These are phyloP conservation scores for Alternaria arborescens DNA, from an alignment of 2,329 filamentous ascomycete species.

Conservation along the genomic window DNA sequence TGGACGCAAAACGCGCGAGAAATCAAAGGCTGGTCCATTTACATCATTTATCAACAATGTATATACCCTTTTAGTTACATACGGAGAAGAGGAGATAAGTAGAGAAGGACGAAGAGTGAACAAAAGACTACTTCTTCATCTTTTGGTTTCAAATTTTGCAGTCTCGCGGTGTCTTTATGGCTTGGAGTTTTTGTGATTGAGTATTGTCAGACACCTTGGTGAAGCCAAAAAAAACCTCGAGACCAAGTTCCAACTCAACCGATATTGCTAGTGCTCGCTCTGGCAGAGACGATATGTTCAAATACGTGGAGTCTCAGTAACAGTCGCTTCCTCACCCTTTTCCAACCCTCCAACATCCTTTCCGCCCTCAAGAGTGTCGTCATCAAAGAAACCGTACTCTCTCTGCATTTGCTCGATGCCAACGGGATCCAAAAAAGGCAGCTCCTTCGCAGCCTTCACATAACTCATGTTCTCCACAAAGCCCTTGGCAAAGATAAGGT, in stretches of 20 bases:
- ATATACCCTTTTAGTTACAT: slow-evolving; percentile 12
- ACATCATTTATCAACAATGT: slow-evolving; percentile 9
- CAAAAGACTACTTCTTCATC: not conserved
- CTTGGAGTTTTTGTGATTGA: not conserved
- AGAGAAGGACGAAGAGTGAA: slow-evolving; percentile 1
- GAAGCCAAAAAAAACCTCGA: not conserved
- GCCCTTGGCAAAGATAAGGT: not conserved
- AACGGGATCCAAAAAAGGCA: not conserved
- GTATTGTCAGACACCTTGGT: too few relatives aligned
- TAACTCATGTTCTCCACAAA: not conserved
- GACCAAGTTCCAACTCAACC: not conserved
- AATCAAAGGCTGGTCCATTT: slow-evolving; percentile 10
- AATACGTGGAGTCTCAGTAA: not conserved
- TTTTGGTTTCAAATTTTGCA: not conserved
- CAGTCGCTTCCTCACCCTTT: not conserved
- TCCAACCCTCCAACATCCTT: not conserved
- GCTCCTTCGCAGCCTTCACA: not conserved
- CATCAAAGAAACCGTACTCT: not conserved
- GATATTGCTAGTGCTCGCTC: not conserved
- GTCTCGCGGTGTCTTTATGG: not conserved
- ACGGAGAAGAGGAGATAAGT: not conserved
- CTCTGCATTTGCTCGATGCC: not conserved
- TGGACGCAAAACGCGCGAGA: slow-evolving; percentile 5
- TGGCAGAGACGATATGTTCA: not conserved
- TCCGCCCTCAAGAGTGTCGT: not conserved